Evolutionary conservation across 192 early-diverging fungal genomes (phyloP).

Genomic region (Backusella parvicylindrica): DNA sequence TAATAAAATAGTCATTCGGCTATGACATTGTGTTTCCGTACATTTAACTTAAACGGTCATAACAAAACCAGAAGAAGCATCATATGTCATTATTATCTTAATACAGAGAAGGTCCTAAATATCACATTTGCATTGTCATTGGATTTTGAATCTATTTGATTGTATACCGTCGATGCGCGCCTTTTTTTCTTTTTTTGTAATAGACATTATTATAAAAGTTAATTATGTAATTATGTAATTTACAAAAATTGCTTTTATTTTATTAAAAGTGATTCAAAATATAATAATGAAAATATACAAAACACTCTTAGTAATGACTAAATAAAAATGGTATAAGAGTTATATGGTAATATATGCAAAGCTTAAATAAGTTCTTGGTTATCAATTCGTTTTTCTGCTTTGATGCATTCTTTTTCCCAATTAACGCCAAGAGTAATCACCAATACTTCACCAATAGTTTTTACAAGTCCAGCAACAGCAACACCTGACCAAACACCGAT

Average conservation of each 20-base stretch:
- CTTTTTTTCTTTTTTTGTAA: background rate
- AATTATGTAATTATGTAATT: background rate
- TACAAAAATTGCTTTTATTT: background rate
- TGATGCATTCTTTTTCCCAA: slow-evolving; percentile 18
- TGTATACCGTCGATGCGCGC: background rate
- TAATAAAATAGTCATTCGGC: no score
- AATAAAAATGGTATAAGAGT: background rate
- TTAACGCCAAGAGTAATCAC: slow-evolving; percentile 2
- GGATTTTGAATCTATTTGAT: background rate
- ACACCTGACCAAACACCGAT: slow-evolving; percentile 28
- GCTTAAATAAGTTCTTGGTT: slow-evolving; percentile 7
- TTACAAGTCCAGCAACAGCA: slow-evolving; percentile 14
- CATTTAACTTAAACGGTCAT: no score
- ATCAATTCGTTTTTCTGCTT: slow-evolving; percentile 1
- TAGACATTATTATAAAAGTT: background rate
- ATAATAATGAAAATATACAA: background rate
- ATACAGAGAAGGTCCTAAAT: no score
- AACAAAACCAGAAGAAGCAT: no score
- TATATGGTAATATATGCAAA: background rate
- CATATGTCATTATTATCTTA: no score
- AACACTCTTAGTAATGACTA: background rate
- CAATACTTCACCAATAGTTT: slow-evolving; percentile 12
- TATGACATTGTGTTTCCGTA: no score
- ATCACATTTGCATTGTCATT: background rate
- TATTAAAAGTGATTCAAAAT: background rate